Conservation (phyloP, 495 filamentous ascomycete species). For the Pseudevernia furfuracea region DNA sequence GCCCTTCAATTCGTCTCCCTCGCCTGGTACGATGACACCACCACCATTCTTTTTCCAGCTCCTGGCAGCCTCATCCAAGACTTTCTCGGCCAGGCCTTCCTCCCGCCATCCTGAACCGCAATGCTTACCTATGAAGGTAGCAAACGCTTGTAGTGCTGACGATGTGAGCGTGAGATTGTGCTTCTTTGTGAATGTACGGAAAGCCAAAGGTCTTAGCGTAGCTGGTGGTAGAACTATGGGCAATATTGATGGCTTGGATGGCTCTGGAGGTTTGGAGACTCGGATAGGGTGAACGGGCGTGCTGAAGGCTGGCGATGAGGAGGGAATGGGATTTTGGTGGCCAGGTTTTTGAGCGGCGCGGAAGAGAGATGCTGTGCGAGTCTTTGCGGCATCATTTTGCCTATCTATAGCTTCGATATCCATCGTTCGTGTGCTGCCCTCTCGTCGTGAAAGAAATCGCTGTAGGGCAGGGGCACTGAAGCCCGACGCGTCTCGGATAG, state of each 20-base stretch:
- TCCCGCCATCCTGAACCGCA: conserved; percentile 96
- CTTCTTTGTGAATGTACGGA: conserved; percentile 95
- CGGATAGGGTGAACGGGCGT: conserved; percentile 69
- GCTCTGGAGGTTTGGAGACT: conserved; percentile 37
- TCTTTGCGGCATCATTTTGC: background rate
- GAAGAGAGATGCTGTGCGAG: conserved; percentile 26
- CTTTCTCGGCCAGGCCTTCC: conserved; percentile 83
- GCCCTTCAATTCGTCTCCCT: conserved; percentile 60
- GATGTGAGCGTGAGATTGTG: conserved; percentile 92
- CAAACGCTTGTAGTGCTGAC: conserved; percentile 72
- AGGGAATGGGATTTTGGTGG: conserved; percentile 56
- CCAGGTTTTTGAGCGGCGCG: conserved; percentile 27
- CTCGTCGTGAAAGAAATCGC: background rate
- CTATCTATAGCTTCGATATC: conserved; percentile 3
- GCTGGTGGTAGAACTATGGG: conserved; percentile 82
- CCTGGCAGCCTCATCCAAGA: conserved; percentile 83
- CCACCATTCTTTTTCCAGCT: conserved; percentile 78
- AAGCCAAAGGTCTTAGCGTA: conserved; percentile 82
- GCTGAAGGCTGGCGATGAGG: conserved; percentile 82
- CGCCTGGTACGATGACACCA: conserved; percentile 78
- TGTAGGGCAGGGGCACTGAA: background rate
- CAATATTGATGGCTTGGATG: conserved; percentile 64
- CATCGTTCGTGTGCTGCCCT: background rate
- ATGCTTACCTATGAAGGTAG: conserved; percentile 81
- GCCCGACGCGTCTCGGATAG: background rate